Conservation (phyloP, 352 stramenopile species). For the Phytophthora tentaculata region DNA sequence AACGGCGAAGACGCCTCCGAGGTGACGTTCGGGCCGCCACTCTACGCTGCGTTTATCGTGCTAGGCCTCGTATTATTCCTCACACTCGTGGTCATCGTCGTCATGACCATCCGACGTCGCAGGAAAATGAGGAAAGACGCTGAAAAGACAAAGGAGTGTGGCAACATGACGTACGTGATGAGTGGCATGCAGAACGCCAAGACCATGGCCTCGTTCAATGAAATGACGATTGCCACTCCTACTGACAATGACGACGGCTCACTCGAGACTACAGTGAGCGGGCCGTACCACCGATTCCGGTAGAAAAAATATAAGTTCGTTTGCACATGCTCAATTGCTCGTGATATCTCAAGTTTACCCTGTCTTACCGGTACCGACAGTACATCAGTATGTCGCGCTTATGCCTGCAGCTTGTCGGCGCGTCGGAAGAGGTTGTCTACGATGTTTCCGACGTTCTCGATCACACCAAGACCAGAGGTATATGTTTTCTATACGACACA, state of each 20-base stretch:
- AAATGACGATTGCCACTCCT: constrained; percentile 19
- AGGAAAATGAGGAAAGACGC: constrained; percentile 35
- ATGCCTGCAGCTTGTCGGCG: constrained; percentile 85
- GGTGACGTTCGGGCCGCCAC: constrained; percentile 37
- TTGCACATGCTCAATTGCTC: constrained; percentile 24
- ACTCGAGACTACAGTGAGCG: constrained; percentile 22
- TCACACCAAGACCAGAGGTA: constrained; percentile 94
- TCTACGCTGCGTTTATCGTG: constrained; percentile 34
- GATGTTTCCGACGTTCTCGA: constrained; percentile 97
- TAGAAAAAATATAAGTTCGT: constrained; percentile 35
- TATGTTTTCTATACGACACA: constrained; percentile 78
- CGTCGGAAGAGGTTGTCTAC: constrained; percentile 95
- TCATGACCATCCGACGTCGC: constrained; percentile 48
- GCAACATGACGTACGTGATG: constrained; percentile 27
- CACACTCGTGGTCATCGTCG: constrained; percentile 53
- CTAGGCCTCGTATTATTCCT: constrained; percentile 30
- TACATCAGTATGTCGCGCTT: constrained; percentile 17
- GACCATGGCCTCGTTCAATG: constrained; percentile 22
- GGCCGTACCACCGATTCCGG: constrained; percentile 35
- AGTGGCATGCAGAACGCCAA: constrained; percentile 42
- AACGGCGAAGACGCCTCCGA: constrained; percentile 37
- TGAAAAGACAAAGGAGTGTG: constrained; percentile 44
- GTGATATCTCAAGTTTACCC: constrained; percentile 3
- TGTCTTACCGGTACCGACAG: constrained; percentile 9
- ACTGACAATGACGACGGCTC: constrained; percentile 26